Conservation (phyloP, 441 rosid species). For the Pelargonium myrrhifolium region DNA sequence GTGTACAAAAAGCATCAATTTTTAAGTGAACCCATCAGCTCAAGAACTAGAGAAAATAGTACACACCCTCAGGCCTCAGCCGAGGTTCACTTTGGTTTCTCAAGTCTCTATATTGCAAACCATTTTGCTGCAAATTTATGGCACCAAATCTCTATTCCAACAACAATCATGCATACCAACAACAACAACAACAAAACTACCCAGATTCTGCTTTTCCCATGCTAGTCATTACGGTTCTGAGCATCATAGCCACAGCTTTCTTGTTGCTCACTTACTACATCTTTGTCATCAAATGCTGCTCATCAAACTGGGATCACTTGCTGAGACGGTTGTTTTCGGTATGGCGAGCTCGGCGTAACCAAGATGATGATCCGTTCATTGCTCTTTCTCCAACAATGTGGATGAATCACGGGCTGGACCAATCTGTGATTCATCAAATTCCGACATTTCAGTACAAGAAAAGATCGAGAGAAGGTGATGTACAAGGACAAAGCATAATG, state of each 20-base stretch:
- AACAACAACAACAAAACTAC: constrained; percentile 5
- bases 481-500: neutral
- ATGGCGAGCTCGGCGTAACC: constrained; percentile 22
- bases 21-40: neutral
- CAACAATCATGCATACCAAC: too few relatives aligned
- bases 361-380: constrained; percentile 50
- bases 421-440: constrained; percentile 40
- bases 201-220: constrained; percentile 46
- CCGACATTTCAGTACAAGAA: constrained; percentile 40
- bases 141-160: neutral
- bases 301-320: constrained; percentile 30
- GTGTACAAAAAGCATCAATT: neutral
- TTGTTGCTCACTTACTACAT: constrained; percentile 43
- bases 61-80: neutral
- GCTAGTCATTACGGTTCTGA: constrained; percentile 34
- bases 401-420: constrained; percentile 42
- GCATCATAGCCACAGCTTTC: constrained; percentile 36
- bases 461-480: constrained; percentile 19
- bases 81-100: neutral
- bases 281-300: constrained; percentile 45
- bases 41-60: neutral
- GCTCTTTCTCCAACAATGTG: constrained; percentile 40
- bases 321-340: constrained; percentile 31
- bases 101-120: neutral
- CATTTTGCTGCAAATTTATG: neutral